Evolutionary conservation across 2,329 filamentous ascomycete genomes (phyloP).

Genomic region (Stachybotrys chlorohalonatus): DNA sequence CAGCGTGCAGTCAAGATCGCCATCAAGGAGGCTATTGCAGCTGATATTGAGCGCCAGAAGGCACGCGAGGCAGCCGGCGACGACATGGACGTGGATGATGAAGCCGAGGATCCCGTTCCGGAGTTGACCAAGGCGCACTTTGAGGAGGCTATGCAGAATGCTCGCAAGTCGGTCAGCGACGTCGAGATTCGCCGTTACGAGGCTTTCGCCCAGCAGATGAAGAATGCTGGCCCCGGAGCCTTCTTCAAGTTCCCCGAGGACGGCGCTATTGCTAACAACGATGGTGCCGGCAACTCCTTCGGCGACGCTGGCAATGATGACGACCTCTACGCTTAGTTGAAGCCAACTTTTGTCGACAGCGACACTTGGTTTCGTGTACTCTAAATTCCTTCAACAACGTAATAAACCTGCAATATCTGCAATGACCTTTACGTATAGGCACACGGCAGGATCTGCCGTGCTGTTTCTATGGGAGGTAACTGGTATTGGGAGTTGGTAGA

Average conservation of each 20-base stretch:
- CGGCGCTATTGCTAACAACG: slow-evolving; percentile 55
- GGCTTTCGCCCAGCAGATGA: slow-evolving; percentile 98
- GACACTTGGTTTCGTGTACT: slow-evolving; percentile 31
- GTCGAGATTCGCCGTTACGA: slow-evolving; percentile 98
- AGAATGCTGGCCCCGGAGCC: slow-evolving; percentile 88
- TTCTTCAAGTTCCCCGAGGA: slow-evolving; percentile 95
- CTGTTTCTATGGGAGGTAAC: slow-evolving; percentile 11
- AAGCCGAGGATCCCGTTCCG: slow-evolving; percentile 84
- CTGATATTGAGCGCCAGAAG: slow-evolving; percentile 85
- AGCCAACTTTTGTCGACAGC: not conserved
- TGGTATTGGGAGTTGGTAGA: slow-evolving; percentile 26
- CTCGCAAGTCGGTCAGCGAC: slow-evolving; percentile 87
- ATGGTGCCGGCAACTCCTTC: slow-evolving; percentile 54
- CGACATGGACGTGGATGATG: slow-evolving; percentile 62
- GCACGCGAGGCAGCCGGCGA: slow-evolving; percentile 78
- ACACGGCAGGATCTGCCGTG: not conserved
- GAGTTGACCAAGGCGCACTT: slow-evolving; percentile 95
- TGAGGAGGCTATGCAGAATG: slow-evolving; percentile 95
- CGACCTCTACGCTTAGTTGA: slow-evolving; percentile 80
- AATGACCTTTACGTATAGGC: not conserved
- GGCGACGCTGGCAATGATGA: slow-evolving; percentile 89
- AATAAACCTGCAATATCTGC: slow-evolving; percentile 20
- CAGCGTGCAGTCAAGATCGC: slow-evolving; percentile 98
- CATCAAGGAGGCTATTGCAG: slow-evolving; percentile 90
- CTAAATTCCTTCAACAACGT: slow-evolving; percentile 28